phyloP scores from a whole-genome alignment of 441 rosid species.

The Francoa sonchifolia region DNA sequence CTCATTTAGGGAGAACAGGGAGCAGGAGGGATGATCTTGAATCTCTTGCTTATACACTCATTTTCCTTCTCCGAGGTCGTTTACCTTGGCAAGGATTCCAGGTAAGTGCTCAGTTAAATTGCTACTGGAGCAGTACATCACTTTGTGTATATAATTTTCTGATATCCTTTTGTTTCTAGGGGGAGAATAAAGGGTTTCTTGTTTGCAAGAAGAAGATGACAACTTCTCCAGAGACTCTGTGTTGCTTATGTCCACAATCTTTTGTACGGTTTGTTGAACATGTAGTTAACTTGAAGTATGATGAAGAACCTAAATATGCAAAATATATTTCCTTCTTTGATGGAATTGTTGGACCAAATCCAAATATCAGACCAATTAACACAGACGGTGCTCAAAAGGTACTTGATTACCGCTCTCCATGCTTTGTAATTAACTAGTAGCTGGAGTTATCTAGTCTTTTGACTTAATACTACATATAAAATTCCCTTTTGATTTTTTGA shows the following conservation, averaged over 20 bases:
- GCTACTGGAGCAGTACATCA: no score
- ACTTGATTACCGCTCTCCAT: not conserved
- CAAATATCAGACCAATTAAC: conserved; percentile 77
- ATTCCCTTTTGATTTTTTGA: conserved; percentile 9
- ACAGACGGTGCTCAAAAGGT: conserved; percentile 98
- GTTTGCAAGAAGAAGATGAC: conserved; percentile 99
- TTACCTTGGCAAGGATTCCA: conserved; percentile 97
- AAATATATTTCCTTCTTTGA: conserved; percentile 81
- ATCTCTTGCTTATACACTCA: conserved; percentile 90
- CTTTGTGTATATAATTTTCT: conserved; percentile 3
- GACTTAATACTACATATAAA: not conserved
- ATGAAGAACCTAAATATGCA: conserved; percentile 90
- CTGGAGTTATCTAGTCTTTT: not conserved
- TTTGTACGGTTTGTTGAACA: conserved; percentile 75
- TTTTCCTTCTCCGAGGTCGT: conserved; percentile 88
- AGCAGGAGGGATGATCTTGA: conserved; percentile 96
- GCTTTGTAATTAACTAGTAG: no score
- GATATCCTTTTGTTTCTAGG: conserved; percentile 30
- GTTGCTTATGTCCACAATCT: conserved; percentile 74
- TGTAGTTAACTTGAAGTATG: conserved; percentile 85
- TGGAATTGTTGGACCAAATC: conserved; percentile 72
- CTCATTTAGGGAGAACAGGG: conserved; percentile 93
- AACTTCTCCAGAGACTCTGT: conserved; percentile 74
- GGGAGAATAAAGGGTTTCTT: conserved; percentile 84
- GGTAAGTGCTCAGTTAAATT: conserved; percentile 23